phyloP scores from a whole-genome alignment of 2,329 filamentous ascomycete genomes.

The Ophiocordyceps camponoti-rufipedis region DNA sequence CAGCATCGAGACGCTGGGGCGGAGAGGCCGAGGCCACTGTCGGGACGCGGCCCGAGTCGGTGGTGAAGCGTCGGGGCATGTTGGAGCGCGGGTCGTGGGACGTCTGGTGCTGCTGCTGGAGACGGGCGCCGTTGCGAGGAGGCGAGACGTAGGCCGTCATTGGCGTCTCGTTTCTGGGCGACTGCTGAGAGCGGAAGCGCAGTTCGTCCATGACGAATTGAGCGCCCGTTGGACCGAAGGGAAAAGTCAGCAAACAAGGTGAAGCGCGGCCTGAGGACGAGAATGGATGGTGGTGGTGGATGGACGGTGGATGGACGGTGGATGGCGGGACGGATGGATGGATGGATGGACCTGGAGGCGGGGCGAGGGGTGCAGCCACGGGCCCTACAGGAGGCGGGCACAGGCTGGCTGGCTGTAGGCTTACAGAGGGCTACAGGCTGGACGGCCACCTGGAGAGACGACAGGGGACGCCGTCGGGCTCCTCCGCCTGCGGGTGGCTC shows the following conservation, averaged over 20 bases:
- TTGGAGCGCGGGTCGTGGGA: slow-evolving; percentile 54
- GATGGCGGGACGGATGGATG: too few relatives aligned
- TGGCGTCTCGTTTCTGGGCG: slow-evolving; percentile 56
- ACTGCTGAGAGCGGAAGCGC: slow-evolving; percentile 60
- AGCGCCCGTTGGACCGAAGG: slow-evolving; percentile 8
- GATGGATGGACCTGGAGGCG: too few relatives aligned
- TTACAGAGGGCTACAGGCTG: too few relatives aligned
- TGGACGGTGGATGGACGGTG: too few relatives aligned
- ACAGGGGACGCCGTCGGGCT: too few relatives aligned
- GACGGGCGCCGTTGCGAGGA: slow-evolving; percentile 48
- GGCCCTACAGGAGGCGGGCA: too few relatives aligned
- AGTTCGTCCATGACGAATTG: slow-evolving; percentile 49
- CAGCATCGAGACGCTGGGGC: slow-evolving; percentile 21
- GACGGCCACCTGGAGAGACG: too few relatives aligned
- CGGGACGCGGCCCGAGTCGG: slow-evolving; percentile 70
- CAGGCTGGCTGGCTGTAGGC: too few relatives aligned
- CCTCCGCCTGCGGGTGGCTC: too few relatives aligned
- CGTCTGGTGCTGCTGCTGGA: slow-evolving; percentile 29
- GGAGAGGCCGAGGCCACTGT: slow-evolving; percentile 40
- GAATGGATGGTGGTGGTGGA: slow-evolving; percentile 1
- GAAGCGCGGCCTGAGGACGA: slow-evolving; percentile 9
- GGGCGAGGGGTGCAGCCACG: too few relatives aligned
- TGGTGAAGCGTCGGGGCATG: slow-evolving; percentile 84
- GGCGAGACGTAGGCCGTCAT: slow-evolving; percentile 61
- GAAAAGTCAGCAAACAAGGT: slow-evolving; percentile 9